Percentiles rank a stretch among this genome's conserved stretches.
Evolutionary conservation across 176 grass and related monocot species (phyloP).

Genomic region (Avena eriantha): DNA sequence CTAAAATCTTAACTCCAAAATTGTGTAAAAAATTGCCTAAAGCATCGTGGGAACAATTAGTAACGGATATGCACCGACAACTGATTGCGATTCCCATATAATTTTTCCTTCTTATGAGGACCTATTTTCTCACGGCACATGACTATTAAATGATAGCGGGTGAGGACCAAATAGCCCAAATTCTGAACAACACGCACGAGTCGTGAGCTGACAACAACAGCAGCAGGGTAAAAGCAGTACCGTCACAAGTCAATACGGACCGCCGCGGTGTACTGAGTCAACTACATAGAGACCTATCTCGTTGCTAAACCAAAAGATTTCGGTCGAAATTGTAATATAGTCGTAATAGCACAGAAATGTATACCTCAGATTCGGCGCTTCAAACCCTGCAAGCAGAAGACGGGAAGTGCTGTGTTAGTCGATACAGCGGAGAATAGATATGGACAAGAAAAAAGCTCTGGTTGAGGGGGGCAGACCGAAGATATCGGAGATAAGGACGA

Average conservation of each 20-base stretch:
- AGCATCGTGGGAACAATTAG: neutral
- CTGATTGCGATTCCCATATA: neutral
- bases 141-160: neutral
- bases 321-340: neutral
- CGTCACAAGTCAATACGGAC: neutral
- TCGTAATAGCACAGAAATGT: neutral
- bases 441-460: neutral
- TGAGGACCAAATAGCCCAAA: neutral
- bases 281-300: neutral
- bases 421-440: too few relatives aligned
- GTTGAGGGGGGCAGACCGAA: conserved; percentile 38
- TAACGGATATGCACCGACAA: neutral
- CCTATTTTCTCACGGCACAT: neutral
- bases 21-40: neutral
- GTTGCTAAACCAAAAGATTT: neutral
- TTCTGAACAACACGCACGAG: neutral
- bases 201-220: neutral
- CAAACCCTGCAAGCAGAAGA: conserved; percentile 6
- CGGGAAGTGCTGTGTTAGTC: neutral
- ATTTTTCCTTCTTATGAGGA: neutral
- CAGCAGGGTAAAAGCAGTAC: neutral
- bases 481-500: conserved; percentile 83
- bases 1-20: neutral
- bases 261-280: neutral
- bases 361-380: conserved; percentile 69